Percentiles rank a stretch among this genome's conserved stretches.
Conservation (phyloP, 1,139 yeast species). For the Zygoascus sp. region DNA sequence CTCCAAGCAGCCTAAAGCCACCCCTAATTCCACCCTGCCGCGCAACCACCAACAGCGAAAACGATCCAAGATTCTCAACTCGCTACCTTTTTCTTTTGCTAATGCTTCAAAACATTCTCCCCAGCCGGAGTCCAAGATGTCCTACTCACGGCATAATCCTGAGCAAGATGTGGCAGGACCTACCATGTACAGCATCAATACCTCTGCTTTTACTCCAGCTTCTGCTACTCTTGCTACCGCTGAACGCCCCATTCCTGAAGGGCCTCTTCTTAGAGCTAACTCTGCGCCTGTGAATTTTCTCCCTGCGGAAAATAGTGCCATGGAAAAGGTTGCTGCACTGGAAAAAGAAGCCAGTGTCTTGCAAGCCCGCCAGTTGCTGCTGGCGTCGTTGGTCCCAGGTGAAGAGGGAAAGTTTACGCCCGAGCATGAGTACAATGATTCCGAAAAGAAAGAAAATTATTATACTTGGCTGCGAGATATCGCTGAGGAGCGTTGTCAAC, state of each 20-base stretch:
- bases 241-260: neutral
- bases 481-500: neutral
- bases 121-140: neutral
- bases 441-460: neutral
- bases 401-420: neutral
- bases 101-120: neutral
- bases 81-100: neutral
- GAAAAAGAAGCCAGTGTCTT: neutral
- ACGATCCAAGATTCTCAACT: neutral
- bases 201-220: neutral
- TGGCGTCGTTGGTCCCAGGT: slow-evolving; percentile 5
- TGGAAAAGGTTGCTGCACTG: neutral
- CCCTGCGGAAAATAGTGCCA: neutral
- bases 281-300: neutral
- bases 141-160: too few relatives aligned
- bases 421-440: neutral
- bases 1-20: neutral
- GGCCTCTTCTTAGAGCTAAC: neutral
- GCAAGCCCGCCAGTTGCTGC: slow-evolving; percentile 1
- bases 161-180: too few relatives aligned
- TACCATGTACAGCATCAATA: neutral
- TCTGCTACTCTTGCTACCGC: neutral
- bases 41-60: neutral
- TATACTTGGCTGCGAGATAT: slow-evolving; percentile 9
- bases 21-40: neutral